Evolutionary conservation across 2,329 filamentous ascomycete genomes (phyloP).

Genomic region (Fusarium sp.): DNA sequence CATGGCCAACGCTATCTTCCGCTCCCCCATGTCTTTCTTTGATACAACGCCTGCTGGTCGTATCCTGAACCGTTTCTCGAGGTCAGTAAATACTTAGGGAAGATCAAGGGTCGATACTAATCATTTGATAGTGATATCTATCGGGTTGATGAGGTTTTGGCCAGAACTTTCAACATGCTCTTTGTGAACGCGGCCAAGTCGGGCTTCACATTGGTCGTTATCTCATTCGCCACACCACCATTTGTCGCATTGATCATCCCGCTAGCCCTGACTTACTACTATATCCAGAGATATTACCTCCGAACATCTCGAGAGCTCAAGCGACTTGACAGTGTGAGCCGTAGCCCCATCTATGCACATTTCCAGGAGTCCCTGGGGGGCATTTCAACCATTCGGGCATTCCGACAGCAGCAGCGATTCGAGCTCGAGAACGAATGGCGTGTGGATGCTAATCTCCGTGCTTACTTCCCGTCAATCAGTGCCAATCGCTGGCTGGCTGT

Average conservation of each 20-base stretch:
- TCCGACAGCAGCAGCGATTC: slow-evolving; percentile 88
- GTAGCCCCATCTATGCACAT: slow-evolving; percentile 96
- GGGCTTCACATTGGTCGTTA: slow-evolving; percentile 85
- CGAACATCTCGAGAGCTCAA: slow-evolving; percentile 96
- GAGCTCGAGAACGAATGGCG: slow-evolving; percentile 96
- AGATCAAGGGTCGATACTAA: slow-evolving; percentile 31
- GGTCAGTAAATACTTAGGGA: slow-evolving; percentile 59
- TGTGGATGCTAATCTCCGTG: slow-evolving; percentile 91
- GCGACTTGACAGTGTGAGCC: slow-evolving; percentile 91
- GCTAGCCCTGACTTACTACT: slow-evolving; percentile 82
- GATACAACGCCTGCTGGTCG: slow-evolving; percentile 97
- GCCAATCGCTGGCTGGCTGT: slow-evolving; percentile 95
- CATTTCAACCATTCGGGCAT: slow-evolving; percentile 94
- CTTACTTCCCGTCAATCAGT: slow-evolving; percentile 95
- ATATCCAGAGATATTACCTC: slow-evolving; percentile 96
- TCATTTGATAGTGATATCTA: slow-evolving; percentile 71
- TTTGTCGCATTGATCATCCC: slow-evolving; percentile 86
- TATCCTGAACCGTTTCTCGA: slow-evolving; percentile 96
- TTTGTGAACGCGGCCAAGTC: slow-evolving; percentile 81
- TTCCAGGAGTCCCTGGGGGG: slow-evolving; percentile 97
- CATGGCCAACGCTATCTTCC: slow-evolving; percentile 97
- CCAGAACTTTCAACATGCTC: slow-evolving; percentile 97
- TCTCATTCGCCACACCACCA: slow-evolving; percentile 80
- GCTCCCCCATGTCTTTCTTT: slow-evolving; percentile 98
- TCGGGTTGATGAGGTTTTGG: slow-evolving; percentile 89